Percentiles rank a stretch among this genome's conserved stretches.
Conservation (phyloP, 176 grass and related monocot genomes). For the Lolium multiflorum region DNA sequence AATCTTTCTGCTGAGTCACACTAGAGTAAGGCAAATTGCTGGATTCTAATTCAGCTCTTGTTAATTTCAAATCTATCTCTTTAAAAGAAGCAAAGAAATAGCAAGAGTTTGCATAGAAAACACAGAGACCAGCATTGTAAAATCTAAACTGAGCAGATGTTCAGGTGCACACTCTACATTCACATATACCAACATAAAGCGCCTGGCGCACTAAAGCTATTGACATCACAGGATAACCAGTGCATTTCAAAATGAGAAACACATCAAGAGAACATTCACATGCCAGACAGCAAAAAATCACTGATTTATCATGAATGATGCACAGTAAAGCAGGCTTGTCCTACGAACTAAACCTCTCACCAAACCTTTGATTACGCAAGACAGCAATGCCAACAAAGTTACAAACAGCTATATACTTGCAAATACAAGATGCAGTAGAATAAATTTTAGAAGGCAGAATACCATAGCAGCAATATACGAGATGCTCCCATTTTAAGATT, state of each 20-base stretch:
- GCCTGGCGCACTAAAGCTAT: background rate
- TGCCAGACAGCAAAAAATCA: slow-evolving; percentile 2
- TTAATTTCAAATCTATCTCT: background rate
- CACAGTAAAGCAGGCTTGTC: background rate
- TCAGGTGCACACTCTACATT: background rate
- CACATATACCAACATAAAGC: background rate
- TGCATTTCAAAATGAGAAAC: background rate
- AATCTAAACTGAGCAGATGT: background rate
- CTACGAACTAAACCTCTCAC: background rate
- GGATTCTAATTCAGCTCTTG: background rate
- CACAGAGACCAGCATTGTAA: background rate
- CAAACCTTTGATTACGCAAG: slow-evolving; percentile 5
- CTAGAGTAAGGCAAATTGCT: background rate
- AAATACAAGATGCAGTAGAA: background rate
- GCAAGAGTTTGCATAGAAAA: background rate
- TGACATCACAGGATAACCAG: background rate
- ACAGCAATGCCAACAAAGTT: background rate
- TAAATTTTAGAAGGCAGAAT: background rate
- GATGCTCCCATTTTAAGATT: slow-evolving; percentile 2
- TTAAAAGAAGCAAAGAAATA: background rate
- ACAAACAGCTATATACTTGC: background rate
- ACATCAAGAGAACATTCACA: background rate
- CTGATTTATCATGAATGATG: background rate
- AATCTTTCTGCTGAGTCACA: background rate
- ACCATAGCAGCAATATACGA: background rate